Conservation (phyloP, 2,329 filamentous ascomycete genomes). For the Pseudogymnoascus sp. region DNA sequence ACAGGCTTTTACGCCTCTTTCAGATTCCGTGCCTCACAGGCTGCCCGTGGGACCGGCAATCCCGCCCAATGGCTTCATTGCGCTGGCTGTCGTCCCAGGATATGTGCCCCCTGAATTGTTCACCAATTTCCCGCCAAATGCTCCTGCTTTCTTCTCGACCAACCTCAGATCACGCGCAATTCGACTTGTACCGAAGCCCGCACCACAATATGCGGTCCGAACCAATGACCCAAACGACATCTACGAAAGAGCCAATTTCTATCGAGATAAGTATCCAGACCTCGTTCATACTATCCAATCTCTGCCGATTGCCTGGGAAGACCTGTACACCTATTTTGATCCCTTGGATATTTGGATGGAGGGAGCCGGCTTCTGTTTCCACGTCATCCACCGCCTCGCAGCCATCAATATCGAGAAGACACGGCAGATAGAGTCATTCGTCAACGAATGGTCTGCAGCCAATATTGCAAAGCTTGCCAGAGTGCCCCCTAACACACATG, state of each 20-base stretch:
- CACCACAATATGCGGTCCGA: slow-evolving; percentile 11
- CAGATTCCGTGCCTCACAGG: not conserved
- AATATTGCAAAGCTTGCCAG: slow-evolving; percentile 7
- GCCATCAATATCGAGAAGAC: not conserved
- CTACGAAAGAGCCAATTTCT: slow-evolving; percentile 11
- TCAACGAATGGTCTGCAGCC: not conserved
- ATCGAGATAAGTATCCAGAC: slow-evolving; percentile 15
- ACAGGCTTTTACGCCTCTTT: not conserved
- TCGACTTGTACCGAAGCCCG: slow-evolving; percentile 10
- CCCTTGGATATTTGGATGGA: slow-evolving; percentile 25
- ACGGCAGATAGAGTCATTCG: slow-evolving; percentile 2
- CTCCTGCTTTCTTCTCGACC: slow-evolving; percentile 20
- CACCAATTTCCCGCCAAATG: slow-evolving; percentile 12
- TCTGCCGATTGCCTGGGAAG: slow-evolving; percentile 18
- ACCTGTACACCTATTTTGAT: slow-evolving; percentile 29
- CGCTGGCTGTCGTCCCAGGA: not conserved
- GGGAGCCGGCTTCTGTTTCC: slow-evolving; percentile 24
- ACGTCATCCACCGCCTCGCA: slow-evolving; percentile 23
- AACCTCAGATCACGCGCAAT: slow-evolving; percentile 10
- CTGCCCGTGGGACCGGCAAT: not conserved
- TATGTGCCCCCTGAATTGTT: slow-evolving; percentile 10
- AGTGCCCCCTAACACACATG: not conserved
- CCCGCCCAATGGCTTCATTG: not conserved
- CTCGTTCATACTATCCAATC: slow-evolving; percentile 7
- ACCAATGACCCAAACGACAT: slow-evolving; percentile 13